Evolutionary conservation across 2,329 filamentous ascomycete genomes (phyloP).

Genomic region (Cercospora sp.): DNA sequence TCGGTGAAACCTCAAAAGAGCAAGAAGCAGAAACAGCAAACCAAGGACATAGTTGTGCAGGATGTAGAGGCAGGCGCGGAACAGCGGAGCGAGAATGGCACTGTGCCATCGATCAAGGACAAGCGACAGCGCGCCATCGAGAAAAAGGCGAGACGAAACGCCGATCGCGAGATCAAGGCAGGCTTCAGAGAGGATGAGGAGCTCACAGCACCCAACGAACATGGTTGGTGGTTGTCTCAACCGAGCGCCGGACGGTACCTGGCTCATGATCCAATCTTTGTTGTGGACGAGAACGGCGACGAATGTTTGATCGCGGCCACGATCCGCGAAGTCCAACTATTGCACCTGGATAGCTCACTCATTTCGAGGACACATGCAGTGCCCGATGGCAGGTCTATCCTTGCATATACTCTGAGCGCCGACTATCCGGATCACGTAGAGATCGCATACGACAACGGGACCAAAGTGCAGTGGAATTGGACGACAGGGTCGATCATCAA

Average conservation of each 20-base stretch:
- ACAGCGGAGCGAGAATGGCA: constrained; percentile 8
- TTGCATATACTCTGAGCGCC: constrained; percentile 55
- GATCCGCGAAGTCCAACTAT: constrained; percentile 35
- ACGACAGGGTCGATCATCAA: constrained; percentile 20
- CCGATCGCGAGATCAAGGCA: constrained; percentile 18
- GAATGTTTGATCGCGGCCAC: constrained; percentile 36
- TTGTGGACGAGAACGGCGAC: constrained; percentile 46
- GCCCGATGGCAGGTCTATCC: constrained; percentile 49
- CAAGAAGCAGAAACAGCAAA: constrained; percentile 9
- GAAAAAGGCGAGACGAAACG: constrained; percentile 29
- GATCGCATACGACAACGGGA: constrained; percentile 51
- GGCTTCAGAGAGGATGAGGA: constrained; percentile 20
- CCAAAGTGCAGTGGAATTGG: constrained; percentile 61
- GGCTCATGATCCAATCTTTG: constrained; percentile 58
- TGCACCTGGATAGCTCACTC: constrained; percentile 77
- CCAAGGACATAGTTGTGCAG: not conserved
- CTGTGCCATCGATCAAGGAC: constrained; percentile 15
- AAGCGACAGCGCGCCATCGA: constrained; percentile 27
- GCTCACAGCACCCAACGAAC: constrained; percentile 22
- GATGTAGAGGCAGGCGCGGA: constrained; percentile 9
- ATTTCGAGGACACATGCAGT: constrained; percentile 71
- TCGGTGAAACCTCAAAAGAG: not conserved
- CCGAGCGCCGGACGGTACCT: constrained; percentile 58
- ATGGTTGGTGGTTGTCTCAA: constrained; percentile 52
- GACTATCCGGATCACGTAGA: constrained; percentile 55